These are phyloP conservation scores for Corchorus olitorius DNA, from an alignment of 345 rosid species.

Conservation along the genomic window DNA sequence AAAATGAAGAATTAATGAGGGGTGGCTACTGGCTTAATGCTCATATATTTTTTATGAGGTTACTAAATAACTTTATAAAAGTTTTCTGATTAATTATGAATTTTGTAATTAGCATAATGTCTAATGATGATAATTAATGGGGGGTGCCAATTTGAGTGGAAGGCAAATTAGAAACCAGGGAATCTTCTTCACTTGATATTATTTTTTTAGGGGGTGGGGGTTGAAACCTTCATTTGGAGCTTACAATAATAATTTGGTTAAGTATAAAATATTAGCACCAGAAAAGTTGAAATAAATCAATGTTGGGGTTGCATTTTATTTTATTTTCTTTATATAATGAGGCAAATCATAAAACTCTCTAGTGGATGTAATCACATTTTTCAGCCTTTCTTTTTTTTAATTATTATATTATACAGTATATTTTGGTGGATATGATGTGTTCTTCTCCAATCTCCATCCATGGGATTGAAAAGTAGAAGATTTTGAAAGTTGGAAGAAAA, in stretches of 20 bases:
- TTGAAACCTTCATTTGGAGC: background rate
- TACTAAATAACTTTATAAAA: background rate
- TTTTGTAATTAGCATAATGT: conserved; percentile 2
- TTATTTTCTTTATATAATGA: too few species aligned
- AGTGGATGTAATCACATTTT: conserved; percentile 5
- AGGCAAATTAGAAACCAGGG: background rate
- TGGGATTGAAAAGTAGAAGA: background rate
- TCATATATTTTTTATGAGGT: too few species aligned
- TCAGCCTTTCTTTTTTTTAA: background rate
- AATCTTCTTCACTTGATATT: background rate
- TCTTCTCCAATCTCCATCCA: background rate
- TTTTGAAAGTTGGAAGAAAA: background rate
- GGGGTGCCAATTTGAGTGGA: conserved; percentile 1
- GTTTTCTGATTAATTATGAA: background rate
- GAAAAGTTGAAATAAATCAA: background rate
- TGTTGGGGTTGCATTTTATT: background rate
- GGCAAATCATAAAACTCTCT: background rate
- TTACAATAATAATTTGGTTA: background rate
- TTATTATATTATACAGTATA: background rate
- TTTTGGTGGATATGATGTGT: conserved; percentile 2
- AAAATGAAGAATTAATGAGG: too few species aligned
- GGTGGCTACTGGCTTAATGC: too few species aligned
- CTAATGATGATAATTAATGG: background rate
- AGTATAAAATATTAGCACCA: background rate
- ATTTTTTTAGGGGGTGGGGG: background rate